Conservation (phyloP, 208 protist species). For the Acanthamoeba triangularis region DNA sequence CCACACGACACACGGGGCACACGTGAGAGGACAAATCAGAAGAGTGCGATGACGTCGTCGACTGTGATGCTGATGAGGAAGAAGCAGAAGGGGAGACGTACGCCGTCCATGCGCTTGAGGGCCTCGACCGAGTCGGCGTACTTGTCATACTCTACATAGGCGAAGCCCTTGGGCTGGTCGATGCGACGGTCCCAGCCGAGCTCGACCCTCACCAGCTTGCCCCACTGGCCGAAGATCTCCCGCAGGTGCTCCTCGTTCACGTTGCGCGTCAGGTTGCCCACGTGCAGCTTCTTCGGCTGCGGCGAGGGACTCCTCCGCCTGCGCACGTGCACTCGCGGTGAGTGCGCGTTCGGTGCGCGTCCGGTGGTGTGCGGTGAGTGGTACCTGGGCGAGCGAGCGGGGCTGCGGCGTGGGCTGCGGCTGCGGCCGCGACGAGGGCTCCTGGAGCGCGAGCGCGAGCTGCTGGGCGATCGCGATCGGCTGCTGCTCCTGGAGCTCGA, state of each 20-base stretch:
- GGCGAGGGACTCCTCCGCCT: slow-evolving; percentile 50
- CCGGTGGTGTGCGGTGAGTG: background rate
- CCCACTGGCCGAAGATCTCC: slow-evolving; percentile 28
- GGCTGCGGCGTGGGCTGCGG: slow-evolving; percentile 57
- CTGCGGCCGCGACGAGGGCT: background rate
- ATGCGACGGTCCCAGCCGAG: slow-evolving; percentile 10
- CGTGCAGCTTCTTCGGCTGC: slow-evolving; percentile 24
- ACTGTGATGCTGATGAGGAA: background rate
- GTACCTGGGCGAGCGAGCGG: background rate
- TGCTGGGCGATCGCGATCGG: background rate
- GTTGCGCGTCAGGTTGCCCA: slow-evolving; percentile 62
- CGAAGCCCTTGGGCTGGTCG: slow-evolving; percentile 44
- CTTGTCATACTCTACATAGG: slow-evolving; percentile 50
- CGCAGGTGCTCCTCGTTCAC: slow-evolving; percentile 49
- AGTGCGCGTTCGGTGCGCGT: background rate
- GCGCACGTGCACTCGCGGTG: background rate
- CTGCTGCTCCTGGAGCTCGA: background rate
- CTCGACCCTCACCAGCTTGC: slow-evolving; percentile 8
- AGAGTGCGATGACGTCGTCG: too few relatives aligned
- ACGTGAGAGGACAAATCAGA: background rate
- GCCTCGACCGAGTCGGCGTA: slow-evolving; percentile 13
- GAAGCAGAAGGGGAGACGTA: too few relatives aligned
- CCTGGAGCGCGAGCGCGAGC: background rate
- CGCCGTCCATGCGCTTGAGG: slow-evolving; percentile 55
- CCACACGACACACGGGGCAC: too few relatives aligned